A percentile compares a stretch with the other conserved stretches of the same genome.
phyloP scores from a whole-genome alignment of 345 rosid genomes.

The Balakata baccata region DNA sequence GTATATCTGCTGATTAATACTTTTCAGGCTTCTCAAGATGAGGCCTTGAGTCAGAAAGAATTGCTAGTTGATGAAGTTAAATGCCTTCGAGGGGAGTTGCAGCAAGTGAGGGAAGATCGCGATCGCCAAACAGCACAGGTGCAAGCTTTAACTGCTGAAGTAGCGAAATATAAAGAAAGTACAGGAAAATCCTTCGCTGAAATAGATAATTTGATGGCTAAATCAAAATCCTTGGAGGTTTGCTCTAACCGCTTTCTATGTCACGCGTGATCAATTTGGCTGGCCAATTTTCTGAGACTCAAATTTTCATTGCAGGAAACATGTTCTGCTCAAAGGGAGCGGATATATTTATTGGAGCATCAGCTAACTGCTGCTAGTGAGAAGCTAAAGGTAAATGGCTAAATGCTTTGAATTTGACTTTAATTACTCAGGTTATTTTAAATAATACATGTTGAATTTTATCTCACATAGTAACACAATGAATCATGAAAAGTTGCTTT shows the following conservation, averaged over 20 bases:
- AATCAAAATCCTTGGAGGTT: conserved; percentile 77
- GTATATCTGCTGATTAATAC: background rate
- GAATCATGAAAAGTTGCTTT: background rate
- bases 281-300: conserved; percentile 5
- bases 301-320: conserved; percentile 51
- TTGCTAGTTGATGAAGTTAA: conserved; percentile 54
- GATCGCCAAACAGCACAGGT: conserved; percentile 62
- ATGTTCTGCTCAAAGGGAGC: conserved; percentile 75
- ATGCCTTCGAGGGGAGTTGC: conserved; percentile 75
- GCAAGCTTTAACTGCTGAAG: conserved; percentile 55
- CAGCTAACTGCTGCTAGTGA: conserved; percentile 68
- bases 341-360: conserved; percentile 53
- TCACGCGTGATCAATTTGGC: background rate
- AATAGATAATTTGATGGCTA: conserved; percentile 53
- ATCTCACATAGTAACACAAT: background rate
- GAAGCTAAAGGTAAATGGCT: conserved; percentile 61
- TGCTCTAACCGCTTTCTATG: conserved; percentile 9
- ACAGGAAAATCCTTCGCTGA: conserved; percentile 69
- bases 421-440: background rate
- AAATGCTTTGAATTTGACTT: too few relatives aligned
- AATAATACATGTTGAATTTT: background rate
- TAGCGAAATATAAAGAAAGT: conserved; percentile 56
- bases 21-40: conserved; percentile 66
- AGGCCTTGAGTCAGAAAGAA: conserved; percentile 65
- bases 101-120: conserved; percentile 82